Conservation (phyloP, 768 basidiomycete species). For the Gelatoporia subvermispora region DNA sequence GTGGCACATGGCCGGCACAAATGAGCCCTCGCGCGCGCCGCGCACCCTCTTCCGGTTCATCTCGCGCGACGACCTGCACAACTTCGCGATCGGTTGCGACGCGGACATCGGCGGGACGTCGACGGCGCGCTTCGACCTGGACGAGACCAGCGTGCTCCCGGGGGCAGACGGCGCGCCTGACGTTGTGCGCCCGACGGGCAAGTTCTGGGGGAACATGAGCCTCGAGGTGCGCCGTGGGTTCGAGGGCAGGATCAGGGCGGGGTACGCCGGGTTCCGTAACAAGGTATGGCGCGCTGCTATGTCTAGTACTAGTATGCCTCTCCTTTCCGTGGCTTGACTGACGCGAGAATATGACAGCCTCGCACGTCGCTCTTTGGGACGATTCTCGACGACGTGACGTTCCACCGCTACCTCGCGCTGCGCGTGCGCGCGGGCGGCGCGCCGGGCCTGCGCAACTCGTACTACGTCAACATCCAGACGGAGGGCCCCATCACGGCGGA, state of each 20-base stretch:
- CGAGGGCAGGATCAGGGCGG: constrained; percentile 67
- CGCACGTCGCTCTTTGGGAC: constrained; percentile 87
- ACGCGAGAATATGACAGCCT: constrained; percentile 32
- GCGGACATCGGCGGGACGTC: constrained; percentile 84
- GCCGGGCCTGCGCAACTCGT: constrained; percentile 72
- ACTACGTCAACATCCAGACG: constrained; percentile 92
- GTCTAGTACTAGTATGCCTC: not conserved
- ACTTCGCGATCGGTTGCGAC: constrained; percentile 82
- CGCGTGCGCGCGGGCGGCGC: constrained; percentile 77
- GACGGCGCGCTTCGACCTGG: constrained; percentile 70
- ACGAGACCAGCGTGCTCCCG: constrained; percentile 38
- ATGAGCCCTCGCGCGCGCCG: constrained; percentile 55
- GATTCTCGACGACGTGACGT: constrained; percentile 76
- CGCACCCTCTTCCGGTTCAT: constrained; percentile 64
- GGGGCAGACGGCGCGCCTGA: not conserved
- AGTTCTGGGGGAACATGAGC: constrained; percentile 80
- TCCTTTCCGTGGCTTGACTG: not conserved
- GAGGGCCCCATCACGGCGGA: constrained; percentile 76
- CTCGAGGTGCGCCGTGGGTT: constrained; percentile 63
- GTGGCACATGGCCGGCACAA: constrained; percentile 72
- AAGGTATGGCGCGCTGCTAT: constrained; percentile 48
- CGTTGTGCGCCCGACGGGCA: constrained; percentile 49
- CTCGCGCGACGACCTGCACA: constrained; percentile 47
- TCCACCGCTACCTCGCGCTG: constrained; percentile 76
- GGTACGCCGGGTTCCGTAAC: constrained; percentile 89